These are phyloP conservation scores for Aspergillus persii DNA, from an alignment of 2,329 filamentous ascomycete species.

Conservation along the genomic window DNA sequence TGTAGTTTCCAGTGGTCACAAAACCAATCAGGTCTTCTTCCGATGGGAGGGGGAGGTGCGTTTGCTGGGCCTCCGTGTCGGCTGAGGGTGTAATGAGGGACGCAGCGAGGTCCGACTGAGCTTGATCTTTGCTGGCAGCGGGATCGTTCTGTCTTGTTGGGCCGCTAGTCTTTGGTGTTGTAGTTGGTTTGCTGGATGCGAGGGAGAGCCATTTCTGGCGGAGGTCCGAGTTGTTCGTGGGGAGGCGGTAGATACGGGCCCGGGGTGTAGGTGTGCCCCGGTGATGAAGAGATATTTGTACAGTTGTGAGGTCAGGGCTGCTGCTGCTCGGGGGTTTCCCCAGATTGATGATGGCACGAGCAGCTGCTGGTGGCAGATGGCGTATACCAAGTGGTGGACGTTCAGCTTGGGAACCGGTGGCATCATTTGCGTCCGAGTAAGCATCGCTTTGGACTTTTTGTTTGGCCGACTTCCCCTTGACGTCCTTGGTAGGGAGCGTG, in stretches of 20 bases:
- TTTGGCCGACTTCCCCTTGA: conserved; percentile 1
- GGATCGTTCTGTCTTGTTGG: background rate
- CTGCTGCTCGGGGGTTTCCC: conserved; percentile 8
- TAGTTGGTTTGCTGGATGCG: conserved; percentile 30
- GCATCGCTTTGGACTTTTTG: conserved; percentile 11
- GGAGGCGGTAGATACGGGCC: conserved; percentile 83
- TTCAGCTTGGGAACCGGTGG: conserved; percentile 2
- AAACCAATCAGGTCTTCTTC: conserved; percentile 82
- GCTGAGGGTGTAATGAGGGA: conserved; percentile 42
- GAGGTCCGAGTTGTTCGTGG: conserved; percentile 54
- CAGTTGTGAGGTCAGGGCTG: conserved; percentile 51
- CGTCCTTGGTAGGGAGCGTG: conserved; percentile 14
- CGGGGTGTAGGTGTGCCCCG: conserved; percentile 70
- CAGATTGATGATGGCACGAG: conserved; percentile 6
- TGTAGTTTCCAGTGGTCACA: conserved; percentile 82
- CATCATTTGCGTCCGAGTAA: conserved; percentile 12
- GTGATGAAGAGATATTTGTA: conserved; percentile 64
- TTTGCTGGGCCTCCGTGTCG: conserved; percentile 35
- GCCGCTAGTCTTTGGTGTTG: background rate
- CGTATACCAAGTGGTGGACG: conserved; percentile 31
- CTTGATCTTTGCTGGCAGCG: conserved; percentile 17
- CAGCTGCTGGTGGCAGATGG: conserved; percentile 42
- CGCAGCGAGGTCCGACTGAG: conserved; percentile 28
- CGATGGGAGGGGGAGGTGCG: conserved; percentile 60
- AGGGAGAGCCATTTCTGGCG: conserved; percentile 70